Evolutionary conservation across 164 flowering plant genomes (phyloP).

Genomic region (Nelumbo lutea): DNA sequence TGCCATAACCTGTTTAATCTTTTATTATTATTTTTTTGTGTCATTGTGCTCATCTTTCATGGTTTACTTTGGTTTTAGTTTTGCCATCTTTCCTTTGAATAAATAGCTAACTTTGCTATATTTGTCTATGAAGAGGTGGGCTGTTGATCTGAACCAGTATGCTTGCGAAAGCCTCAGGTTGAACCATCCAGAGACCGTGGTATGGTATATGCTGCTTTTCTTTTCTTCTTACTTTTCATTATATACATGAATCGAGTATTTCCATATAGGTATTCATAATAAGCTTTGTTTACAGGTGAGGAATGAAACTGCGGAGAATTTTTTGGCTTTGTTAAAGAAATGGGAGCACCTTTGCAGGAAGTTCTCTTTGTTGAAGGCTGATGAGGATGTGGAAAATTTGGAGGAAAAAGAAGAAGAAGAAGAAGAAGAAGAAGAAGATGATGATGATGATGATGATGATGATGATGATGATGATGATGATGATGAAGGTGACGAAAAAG

Average conservation of each 20-base stretch:
- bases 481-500: slow-evolving; percentile 23
- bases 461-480: neutral
- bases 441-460: slow-evolving; percentile 7
- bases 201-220: slow-evolving; percentile 11
- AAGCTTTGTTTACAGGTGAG: slow-evolving; percentile 50
- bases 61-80: no score
- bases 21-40: no score
- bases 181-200: slow-evolving; percentile 85
- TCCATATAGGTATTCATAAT: neutral
- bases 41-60: no score
- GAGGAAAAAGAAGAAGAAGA: neutral
- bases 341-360: slow-evolving; percentile 59
- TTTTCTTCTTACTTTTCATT: neutral
- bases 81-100: neutral
- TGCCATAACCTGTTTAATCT: no score
- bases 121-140: slow-evolving; percentile 62
- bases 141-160: slow-evolving; percentile 64
- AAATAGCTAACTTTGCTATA: neutral
- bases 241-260: neutral
- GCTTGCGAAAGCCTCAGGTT: slow-evolving; percentile 64
- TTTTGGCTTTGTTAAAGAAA: slow-evolving; percentile 45
- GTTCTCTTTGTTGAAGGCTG: slow-evolving; percentile 24
- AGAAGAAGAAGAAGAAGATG: neutral
- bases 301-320: slow-evolving; percentile 69
- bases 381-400: no score